phyloP scores from a whole-genome alignment of 345 rosid species.

The Ricinus communis region DNA sequence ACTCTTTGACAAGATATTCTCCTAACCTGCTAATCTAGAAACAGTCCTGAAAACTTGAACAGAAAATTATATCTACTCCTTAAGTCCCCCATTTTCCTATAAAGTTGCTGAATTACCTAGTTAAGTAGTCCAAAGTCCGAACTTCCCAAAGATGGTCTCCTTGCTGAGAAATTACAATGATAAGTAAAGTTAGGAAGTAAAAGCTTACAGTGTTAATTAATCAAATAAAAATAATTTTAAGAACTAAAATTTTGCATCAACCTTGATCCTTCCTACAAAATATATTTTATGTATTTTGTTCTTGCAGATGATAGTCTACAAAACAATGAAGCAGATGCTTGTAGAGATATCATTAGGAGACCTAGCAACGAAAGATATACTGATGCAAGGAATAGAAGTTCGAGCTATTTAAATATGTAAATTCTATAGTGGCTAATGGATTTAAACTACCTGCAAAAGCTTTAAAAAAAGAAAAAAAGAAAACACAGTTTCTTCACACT shows the following conservation, averaged over 20 bases:
- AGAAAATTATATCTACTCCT: too few species aligned
- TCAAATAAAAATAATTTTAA: neutral
- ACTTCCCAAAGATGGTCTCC: too few species aligned
- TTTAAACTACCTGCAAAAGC: neutral
- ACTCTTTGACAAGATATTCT: too few species aligned
- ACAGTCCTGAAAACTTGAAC: too few species aligned
- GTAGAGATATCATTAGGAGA: neutral
- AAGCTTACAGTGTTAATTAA: neutral
- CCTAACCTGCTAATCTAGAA: too few species aligned
- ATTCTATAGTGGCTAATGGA: too few species aligned
- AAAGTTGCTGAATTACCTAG: too few species aligned
- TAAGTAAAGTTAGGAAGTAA: too few species aligned
- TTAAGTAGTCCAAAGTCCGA: too few species aligned
- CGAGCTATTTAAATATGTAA: neutral
- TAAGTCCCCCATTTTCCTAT: too few species aligned
- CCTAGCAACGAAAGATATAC: neutral
- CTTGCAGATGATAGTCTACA: slow-evolving; percentile 10
- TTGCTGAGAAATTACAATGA: too few species aligned
- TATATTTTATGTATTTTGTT: neutral
- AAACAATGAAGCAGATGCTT: slow-evolving; percentile 3
- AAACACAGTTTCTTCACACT: neutral
- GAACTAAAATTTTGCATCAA: neutral
- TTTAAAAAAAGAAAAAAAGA: too few species aligned
- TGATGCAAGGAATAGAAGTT: neutral
- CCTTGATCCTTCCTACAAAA: neutral